Evolutionary conservation across 306 rosid genomes (phyloP).

Genomic region (Vicia sativa): DNA sequence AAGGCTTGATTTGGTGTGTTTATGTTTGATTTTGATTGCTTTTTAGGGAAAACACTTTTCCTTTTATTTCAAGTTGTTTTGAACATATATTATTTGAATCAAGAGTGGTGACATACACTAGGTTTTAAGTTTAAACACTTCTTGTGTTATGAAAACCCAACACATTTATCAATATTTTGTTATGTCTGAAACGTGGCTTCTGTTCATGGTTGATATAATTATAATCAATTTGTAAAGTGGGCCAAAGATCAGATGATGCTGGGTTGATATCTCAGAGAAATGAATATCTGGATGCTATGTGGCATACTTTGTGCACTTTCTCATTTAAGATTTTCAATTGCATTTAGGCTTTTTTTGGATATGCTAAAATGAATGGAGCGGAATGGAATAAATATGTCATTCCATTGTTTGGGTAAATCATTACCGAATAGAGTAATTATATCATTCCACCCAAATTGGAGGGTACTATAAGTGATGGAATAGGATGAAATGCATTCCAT

Average conservation of each 20-base stretch:
- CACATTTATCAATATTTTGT: neutral
- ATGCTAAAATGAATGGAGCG: no score
- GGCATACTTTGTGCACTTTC: neutral
- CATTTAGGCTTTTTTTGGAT: no score
- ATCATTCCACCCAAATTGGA: no score
- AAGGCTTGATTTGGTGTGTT: no score
- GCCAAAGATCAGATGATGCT: neutral
- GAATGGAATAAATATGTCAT: no score
- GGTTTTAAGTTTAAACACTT: neutral
- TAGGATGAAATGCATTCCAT: no score
- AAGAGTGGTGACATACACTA: neutral
- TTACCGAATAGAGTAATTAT: no score
- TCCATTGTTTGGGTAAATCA: no score
- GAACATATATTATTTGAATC: neutral
- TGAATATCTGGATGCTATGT: no score
- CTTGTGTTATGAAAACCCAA: neutral
- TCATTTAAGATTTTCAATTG: neutral
- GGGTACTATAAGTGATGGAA: no score
- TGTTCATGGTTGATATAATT: neutral
- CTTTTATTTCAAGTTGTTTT: neutral
- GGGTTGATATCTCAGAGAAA: neutral
- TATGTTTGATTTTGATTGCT: neutral
- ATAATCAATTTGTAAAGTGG: neutral
- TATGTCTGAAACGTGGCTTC: neutral
- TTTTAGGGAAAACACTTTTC: neutral